A percentile compares a stretch with the other conserved stretches of the same genome.
Conservation (phyloP, 768 basidiomycete genomes). For the Mrakia hoshinonis region DNA sequence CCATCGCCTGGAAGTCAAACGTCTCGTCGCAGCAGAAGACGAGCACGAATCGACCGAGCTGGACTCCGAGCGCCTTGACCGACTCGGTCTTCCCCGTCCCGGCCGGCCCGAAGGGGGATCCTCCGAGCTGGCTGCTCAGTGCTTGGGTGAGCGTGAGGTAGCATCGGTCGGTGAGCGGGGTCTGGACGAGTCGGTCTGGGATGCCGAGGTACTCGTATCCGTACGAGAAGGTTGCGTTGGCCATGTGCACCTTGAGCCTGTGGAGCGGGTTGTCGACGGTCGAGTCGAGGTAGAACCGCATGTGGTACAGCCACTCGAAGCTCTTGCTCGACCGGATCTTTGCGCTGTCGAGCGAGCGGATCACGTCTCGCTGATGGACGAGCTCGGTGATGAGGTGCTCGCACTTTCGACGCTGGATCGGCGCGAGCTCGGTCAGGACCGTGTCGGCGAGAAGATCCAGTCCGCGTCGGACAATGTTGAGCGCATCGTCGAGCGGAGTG, state of each 20-base stretch:
- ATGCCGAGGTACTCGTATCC: conserved; percentile 99
- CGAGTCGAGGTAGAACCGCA: conserved; percentile 90
- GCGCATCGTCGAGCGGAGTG: conserved; percentile 53
- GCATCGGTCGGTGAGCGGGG: conserved; percentile 91
- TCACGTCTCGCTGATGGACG: conserved; percentile 94
- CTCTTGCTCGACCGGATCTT: conserved; percentile 55
- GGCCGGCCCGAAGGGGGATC: conserved; percentile 97
- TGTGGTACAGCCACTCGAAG: conserved; percentile 93
- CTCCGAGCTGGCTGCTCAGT: conserved; percentile 85
- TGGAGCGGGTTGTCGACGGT: conserved; percentile 66
- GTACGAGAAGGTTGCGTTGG: conserved; percentile 87
- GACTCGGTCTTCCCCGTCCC: conserved; percentile 99
- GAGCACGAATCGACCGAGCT: conserved; percentile 94
- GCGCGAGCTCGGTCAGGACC: conserved; percentile 76
- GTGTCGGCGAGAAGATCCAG: conserved; percentile 95
- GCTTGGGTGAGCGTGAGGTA: conserved; percentile 96
- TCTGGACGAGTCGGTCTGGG: conserved; percentile 92
- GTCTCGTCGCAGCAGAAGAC: conserved; percentile 99
- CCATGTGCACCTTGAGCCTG: conserved; percentile 68
- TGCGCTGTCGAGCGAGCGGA: conserved; percentile 64
- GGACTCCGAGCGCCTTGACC: conserved; percentile 95
- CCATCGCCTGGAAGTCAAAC: conserved; percentile 99
- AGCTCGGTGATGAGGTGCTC: conserved; percentile 98
- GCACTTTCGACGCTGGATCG: conserved; percentile 92
- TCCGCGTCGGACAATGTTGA: conserved; percentile 67